phyloP scores from a whole-genome alignment of 2,329 filamentous ascomycete genomes.

The Fusarium sp. region DNA sequence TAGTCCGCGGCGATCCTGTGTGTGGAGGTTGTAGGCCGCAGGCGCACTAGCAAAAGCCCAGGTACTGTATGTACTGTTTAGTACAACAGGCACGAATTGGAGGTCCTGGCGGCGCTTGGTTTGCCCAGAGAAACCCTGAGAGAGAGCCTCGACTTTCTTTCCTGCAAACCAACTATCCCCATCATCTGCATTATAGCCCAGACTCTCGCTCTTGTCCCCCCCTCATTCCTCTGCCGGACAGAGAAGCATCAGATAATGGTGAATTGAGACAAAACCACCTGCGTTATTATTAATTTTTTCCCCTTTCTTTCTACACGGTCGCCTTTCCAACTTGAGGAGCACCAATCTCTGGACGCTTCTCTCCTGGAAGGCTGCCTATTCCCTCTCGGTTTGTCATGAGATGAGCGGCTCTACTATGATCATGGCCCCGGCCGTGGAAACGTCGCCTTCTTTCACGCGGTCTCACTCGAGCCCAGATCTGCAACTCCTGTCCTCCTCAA shows the following conservation, averaged over 20 bases:
- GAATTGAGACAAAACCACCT: constrained; percentile 35
- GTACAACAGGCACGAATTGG: constrained; percentile 24
- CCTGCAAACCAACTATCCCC: constrained; percentile 30
- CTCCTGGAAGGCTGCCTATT: constrained; percentile 32
- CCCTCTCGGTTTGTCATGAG: constrained; percentile 44
- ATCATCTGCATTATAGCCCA: constrained; percentile 14
- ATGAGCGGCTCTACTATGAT: constrained; percentile 50
- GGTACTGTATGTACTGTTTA: constrained; percentile 35
- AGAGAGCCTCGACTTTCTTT: constrained; percentile 27
- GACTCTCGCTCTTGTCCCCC: constrained; percentile 7
- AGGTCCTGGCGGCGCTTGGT: constrained; percentile 22
- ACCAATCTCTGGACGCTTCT: constrained; percentile 30
- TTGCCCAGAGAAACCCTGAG: constrained; percentile 31
- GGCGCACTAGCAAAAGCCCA: constrained; percentile 34
- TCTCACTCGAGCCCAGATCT: constrained; percentile 50
- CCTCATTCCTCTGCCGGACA: constrained; percentile 42
- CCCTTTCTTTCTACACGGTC: constrained; percentile 21
- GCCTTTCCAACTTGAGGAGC: constrained; percentile 36
- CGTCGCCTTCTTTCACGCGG: constrained; percentile 45
- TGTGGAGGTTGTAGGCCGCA: constrained; percentile 40
- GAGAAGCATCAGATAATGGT: constrained; percentile 44
- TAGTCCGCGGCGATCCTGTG: constrained; percentile 42
- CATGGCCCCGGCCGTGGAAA: constrained; percentile 52
- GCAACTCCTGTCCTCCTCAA: constrained; percentile 34
- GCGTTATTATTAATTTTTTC: constrained; percentile 36